phyloP scores from a whole-genome alignment of 1,139 yeast species.

The Candida neerlandica region DNA sequence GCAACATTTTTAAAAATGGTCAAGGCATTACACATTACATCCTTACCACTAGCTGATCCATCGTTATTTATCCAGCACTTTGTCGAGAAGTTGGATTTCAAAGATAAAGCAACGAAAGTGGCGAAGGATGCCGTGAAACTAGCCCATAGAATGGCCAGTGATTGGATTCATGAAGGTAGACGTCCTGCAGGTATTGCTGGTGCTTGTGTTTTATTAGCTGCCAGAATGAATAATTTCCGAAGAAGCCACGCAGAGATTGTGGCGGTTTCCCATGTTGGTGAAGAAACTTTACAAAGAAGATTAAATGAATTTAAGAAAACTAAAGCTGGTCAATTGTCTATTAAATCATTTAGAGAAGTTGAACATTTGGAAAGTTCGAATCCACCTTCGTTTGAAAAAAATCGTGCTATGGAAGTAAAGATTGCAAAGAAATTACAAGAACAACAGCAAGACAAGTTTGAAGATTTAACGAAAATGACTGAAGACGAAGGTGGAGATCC shows the following conservation, averaged over 20 bases:
- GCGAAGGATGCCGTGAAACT: constrained; percentile 83
- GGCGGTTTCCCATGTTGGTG: constrained; percentile 94
- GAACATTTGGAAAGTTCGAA: constrained; percentile 50
- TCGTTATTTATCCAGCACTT: constrained; percentile 91
- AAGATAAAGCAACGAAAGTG: constrained; percentile 69
- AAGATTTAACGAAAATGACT: constrained; percentile 15
- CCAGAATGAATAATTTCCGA: constrained; percentile 93
- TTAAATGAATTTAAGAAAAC: constrained; percentile 86
- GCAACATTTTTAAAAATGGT: constrained; percentile 94
- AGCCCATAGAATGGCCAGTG: constrained; percentile 89
- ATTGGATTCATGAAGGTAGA: constrained; percentile 96
- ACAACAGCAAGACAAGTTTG: constrained; percentile 14
- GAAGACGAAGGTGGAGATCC: constrained; percentile 10
- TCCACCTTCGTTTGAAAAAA: constrained; percentile 81
- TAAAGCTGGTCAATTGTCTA: constrained; percentile 69
- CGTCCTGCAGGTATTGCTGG: constrained; percentile 99
- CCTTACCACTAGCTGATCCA: constrained; percentile 90
- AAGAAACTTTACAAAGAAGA: constrained; percentile 87
- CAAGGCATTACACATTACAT: constrained; percentile 70
- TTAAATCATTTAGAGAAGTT: constrained; percentile 64
- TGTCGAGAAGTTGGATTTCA: constrained; percentile 83
- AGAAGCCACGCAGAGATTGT: constrained; percentile 93
- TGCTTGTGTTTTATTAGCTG: constrained; percentile 89
- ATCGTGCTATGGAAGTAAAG: constrained; percentile 36
- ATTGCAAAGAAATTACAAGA: constrained; percentile 18